Base-by-base conservation (phyloP, 1,284 basidiomycete species). In the Wallemia ichthyophaga region DNA sequence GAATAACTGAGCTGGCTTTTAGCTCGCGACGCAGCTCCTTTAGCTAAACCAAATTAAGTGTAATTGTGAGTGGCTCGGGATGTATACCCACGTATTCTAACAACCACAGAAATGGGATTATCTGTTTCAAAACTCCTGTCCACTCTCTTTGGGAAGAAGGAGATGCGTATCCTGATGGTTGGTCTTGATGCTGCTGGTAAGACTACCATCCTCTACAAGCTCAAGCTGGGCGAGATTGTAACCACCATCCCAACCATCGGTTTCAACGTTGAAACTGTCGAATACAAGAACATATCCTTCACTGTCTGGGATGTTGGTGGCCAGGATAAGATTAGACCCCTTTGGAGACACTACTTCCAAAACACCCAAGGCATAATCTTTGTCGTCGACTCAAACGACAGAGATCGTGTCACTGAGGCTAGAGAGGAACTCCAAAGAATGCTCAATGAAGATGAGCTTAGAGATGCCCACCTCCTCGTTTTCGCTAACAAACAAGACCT, bases 321-420 rank as follows among this genome's bases (percentile, higher is more conserved):
- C 67, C 82, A 84, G 71, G 82, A 84, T 71, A 84, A 84, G 77
- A 84, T 84, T 66, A 76, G 83, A 68, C 83, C 83, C 64, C 76
- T 98, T 67, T 98, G 92, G 92, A 89, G 92, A 79, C 92, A 98
- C 77, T 98, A 99, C 77, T 99, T 95, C 87, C 94, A 98, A 75
- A 98, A 98, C 78, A 99, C 94, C 57, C 94, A 99, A 75, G 94
- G 92, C 66, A 96, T 99, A 75, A 98, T 99, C 71, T 99, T 98
- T 72, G 94, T 99, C 61, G 91, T 99, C 64, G 94, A 99, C 73
- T 98, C 94, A 60, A 98, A 98, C 73, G 94, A 99, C 76, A 78
- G 94, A 73, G 94, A 98, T 74, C 92, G 94, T 85, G 85, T 98
- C 63, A 84, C 87, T 59, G 94, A 99, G 75, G 94, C 94, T 59